phyloP scores from a whole-genome alignment of 2,329 filamentous ascomycete genomes.

The Magnaporthales sp. region DNA sequence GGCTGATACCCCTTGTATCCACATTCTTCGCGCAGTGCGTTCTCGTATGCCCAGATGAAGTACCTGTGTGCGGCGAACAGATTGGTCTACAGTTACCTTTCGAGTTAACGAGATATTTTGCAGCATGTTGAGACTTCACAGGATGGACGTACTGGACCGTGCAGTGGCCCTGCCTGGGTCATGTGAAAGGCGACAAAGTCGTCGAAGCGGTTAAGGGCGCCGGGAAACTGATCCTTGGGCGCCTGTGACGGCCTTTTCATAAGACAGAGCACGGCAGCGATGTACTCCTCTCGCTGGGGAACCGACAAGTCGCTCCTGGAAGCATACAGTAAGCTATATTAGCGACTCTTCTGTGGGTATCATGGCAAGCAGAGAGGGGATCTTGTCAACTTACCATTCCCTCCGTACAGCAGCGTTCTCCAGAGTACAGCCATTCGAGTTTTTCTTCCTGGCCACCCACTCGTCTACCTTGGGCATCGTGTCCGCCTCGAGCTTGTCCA shows the following conservation, averaged over 20 bases:
- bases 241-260: conserved; percentile 16
- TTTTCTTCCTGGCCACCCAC: conserved; percentile 17
- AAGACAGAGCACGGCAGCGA: conserved; percentile 17
- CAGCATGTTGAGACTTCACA: neutral
- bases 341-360: neutral
- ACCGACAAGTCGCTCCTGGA: conserved; percentile 16
- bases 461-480: conserved; percentile 19
- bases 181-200: conserved; percentile 25
- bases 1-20: conserved; percentile 24
- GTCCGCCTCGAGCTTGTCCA: conserved; percentile 17
- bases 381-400: conserved; percentile 14
- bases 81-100: conserved; percentile 3
- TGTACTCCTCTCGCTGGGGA: conserved; percentile 16
- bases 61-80: conserved; percentile 23
- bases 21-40: conserved; percentile 24
- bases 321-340: neutral
- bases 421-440: conserved; percentile 19
- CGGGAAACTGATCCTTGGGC: conserved; percentile 15
- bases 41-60: conserved; percentile 21
- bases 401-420: conserved; percentile 17
- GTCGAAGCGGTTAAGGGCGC: conserved; percentile 19
- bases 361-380: neutral
- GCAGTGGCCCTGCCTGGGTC: conserved; percentile 16
- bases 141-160: conserved; percentile 9
- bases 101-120: too few species aligned